Evolutionary conservation across 2,329 filamentous ascomycete species (phyloP).

Genomic region (Ophiostoma novo-ulmi): DNA sequence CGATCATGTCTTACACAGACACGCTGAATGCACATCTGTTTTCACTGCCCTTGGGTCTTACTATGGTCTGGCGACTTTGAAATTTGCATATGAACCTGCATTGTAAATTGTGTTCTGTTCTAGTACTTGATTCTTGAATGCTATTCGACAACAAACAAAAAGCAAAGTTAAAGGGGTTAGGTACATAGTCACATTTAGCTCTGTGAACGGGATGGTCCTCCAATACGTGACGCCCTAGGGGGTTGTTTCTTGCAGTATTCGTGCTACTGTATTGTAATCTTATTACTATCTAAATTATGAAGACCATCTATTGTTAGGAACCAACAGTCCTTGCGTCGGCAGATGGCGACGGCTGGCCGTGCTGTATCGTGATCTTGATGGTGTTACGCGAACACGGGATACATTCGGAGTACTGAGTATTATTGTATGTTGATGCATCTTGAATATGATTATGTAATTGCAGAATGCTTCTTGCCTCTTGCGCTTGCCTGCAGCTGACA

Average conservation of each 20-base stretch:
- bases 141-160: background rate
- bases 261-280: background rate
- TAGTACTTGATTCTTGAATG: background rate
- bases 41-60: background rate
- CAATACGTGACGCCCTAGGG: constrained; percentile 14
- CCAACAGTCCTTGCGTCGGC: background rate
- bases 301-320: background rate
- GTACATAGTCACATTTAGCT: constrained; percentile 8
- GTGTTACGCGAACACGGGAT: background rate
- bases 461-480: background rate
- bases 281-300: too few species aligned
- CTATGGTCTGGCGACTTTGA: too few species aligned
- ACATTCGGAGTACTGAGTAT: background rate
- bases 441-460: background rate
- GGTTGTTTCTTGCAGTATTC: background rate
- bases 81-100: too few species aligned
- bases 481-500: background rate
- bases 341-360: background rate
- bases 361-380: background rate
- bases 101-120: too few species aligned
- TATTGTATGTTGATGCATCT: too few species aligned
- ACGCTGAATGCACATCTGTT: background rate
- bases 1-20: background rate
- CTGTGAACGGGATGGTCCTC: constrained; percentile 4
- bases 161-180: background rate